Conservation (phyloP, 2,329 filamentous ascomycete genomes). For the Raffaelea albimanens region DNA sequence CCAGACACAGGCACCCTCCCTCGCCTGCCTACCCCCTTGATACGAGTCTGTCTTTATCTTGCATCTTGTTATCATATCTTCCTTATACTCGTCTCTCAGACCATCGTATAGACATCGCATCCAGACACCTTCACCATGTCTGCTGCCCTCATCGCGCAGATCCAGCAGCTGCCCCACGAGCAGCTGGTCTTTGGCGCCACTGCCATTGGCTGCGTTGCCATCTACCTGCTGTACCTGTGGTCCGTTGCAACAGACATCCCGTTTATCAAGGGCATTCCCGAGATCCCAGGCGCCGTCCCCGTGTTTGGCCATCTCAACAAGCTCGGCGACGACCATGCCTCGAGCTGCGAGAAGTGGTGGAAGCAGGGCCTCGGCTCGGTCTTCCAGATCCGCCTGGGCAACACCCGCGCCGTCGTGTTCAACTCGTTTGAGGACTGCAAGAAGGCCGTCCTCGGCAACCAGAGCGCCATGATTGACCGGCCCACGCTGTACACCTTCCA, state of each 20-base stretch:
- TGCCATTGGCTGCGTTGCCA: neutral
- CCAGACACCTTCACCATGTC: neutral
- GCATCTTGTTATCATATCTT: no score
- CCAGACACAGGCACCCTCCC: no score
- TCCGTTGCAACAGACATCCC: constrained; percentile 37
- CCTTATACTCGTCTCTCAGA: no score
- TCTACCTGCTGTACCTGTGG: neutral
- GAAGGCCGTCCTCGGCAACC: constrained; percentile 68
- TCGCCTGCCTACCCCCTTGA: no score
- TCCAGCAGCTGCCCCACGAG: neutral
- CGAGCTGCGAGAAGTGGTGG: constrained; percentile 43
- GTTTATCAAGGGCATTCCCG: constrained; percentile 51
- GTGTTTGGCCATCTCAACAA: constrained; percentile 54
- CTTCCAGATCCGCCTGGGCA: constrained; percentile 60
- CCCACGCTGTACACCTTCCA: constrained; percentile 76
- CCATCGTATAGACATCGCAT: no score
- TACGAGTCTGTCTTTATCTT: no score
- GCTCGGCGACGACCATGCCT: constrained; percentile 47
- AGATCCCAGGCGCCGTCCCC: constrained; percentile 47
- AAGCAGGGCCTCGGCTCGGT: constrained; percentile 50
- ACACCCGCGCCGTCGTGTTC: constrained; percentile 63
- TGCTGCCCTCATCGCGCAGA: neutral
- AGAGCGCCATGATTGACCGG: constrained; percentile 67
- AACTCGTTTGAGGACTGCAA: constrained; percentile 68
- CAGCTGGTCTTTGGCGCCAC: neutral